phyloP scores from a whole-genome alignment of 73 alveolate species.

The Strombidium stylifer region DNA sequence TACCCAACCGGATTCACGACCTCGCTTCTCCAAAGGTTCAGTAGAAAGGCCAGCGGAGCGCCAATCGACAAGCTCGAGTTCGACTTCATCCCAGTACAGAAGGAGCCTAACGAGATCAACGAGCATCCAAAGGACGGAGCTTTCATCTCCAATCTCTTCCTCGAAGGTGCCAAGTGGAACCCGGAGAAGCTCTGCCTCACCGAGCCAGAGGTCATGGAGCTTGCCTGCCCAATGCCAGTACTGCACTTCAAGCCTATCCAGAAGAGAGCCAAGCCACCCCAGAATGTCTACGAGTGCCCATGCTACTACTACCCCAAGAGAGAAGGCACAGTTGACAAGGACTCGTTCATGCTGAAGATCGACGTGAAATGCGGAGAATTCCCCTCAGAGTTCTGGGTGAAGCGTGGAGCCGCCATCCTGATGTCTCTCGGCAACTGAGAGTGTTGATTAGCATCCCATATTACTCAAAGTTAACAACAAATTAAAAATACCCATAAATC shows the following conservation, averaged over 20 bases:
- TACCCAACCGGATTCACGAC: constrained; percentile 99
- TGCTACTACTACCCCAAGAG: constrained; percentile 90
- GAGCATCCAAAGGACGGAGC: constrained; percentile 87
- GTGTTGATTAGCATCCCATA: not conserved
- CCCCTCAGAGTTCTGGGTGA: constrained; percentile 91
- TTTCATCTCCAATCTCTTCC: constrained; percentile 78
- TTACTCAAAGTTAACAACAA: too few species aligned
- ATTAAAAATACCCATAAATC: too few species aligned
- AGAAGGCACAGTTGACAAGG: constrained; percentile 90
- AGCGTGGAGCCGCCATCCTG: constrained; percentile 96
- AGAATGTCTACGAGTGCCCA: constrained; percentile 85
- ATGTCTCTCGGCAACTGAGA: constrained; percentile 78
- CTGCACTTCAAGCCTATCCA: constrained; percentile 88
- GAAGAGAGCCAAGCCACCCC: constrained; percentile 71
- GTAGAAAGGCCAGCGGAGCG: constrained; percentile 80
- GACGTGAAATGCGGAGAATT: constrained; percentile 81
- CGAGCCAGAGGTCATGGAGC: constrained; percentile 99
- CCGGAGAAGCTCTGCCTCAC: constrained; percentile 80
- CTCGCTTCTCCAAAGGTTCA: constrained; percentile 95
- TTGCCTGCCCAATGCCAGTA: constrained; percentile 94
- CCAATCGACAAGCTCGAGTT: constrained; percentile 90
- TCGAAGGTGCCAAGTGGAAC: constrained; percentile 99
- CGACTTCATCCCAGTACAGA: constrained; percentile 59
- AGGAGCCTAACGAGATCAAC: constrained; percentile 61
- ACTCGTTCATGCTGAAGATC: constrained; percentile 89